Base-by-base conservation (phyloP, 2,329 filamentous ascomycete genomes). In the Juglanconis oblonga region DNA sequence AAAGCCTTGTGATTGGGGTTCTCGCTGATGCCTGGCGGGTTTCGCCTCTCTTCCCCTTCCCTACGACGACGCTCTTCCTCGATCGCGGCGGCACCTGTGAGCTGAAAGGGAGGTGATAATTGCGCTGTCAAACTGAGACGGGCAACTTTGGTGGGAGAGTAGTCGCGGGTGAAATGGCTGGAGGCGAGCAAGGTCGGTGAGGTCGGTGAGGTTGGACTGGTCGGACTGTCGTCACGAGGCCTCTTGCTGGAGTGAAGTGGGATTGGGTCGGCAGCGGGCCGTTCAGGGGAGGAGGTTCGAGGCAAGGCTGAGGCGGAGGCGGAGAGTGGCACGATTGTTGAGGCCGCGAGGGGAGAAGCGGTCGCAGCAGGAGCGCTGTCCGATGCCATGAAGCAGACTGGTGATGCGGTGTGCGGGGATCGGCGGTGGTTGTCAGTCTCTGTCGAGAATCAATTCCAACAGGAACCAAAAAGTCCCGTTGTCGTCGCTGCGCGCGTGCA, bases 1-100 rank as follows among this genome's bases (percentile, higher is more conserved):
- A 87, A 72, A 36, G 78, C 81, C 61, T 75, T 79, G 56, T 83
- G 81, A n/a, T 76, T 76, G 24, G 82, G 79, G 57, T 84, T 83
- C 45, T 84, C 81, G 68, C 77, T 84, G 53, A 75, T 77, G 40
- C 76, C 76, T 42, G 76, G 72, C 55, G 76, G 73, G 54, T 76
- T 75, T 54, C 72, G 71, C 56, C 70, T 73, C 48, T 75, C 72
- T 42, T 77, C 75, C 55, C 80, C 76, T 67, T 81, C 78, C 62
- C 77, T 75, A 64, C 76, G 77, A 52, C 77, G 77, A 63, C 77
- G 76, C 68, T 83, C 78, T 68, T 85, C 82, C 64, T 81, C 81
- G 42, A 83, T 70, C 55, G 81, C 82, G 58, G 79, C 81, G 40
- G 81, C 81, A 64, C 78, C 82, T 24, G 83, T 83, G 63, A 85